Conservation (phyloP, 2,329 filamentous ascomycete species). For the Aspergillus versicolor region DNA sequence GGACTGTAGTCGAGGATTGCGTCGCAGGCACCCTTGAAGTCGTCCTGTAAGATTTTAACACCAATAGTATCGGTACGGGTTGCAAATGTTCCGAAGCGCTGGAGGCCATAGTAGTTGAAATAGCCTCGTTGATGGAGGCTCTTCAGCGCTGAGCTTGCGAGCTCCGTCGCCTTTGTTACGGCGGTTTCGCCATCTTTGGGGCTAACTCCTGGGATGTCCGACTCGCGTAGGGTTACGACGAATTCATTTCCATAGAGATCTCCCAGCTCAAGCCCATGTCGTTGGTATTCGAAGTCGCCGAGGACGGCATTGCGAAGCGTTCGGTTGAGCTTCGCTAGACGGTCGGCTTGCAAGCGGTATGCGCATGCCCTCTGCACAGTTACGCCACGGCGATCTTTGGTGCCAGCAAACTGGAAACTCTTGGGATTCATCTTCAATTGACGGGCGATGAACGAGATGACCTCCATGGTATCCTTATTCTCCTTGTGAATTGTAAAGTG, state of each 20-base stretch:
- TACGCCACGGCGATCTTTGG: slow-evolving; percentile 84
- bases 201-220: slow-evolving; percentile 57
- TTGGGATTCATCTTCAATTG: slow-evolving; percentile 68
- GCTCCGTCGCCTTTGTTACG: slow-evolving; percentile 41
- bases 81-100: slow-evolving; percentile 87
- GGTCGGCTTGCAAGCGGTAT: slow-evolving; percentile 59
- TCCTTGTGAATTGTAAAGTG: slow-evolving; percentile 95
- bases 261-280: slow-evolving; percentile 73
- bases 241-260: slow-evolving; percentile 90
- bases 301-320: slow-evolving; percentile 61
- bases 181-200: slow-evolving; percentile 47
- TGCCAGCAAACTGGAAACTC: slow-evolving; percentile 78
- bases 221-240: slow-evolving; percentile 85
- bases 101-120: slow-evolving; percentile 97
- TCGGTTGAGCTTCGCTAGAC: slow-evolving; percentile 64
- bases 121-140: slow-evolving; percentile 75
- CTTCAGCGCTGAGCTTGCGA: slow-evolving; percentile 59
- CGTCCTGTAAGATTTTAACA: slow-evolving; percentile 75
- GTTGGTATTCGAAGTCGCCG: slow-evolving; percentile 78
- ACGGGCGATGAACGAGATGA: slow-evolving; percentile 72
- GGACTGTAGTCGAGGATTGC: slow-evolving; percentile 73
- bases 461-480: slow-evolving; percentile 95
- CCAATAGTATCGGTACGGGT: slow-evolving; percentile 85
- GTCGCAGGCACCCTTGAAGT: slow-evolving; percentile 78
- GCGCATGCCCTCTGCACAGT: slow-evolving; percentile 80